Evolutionary conservation across 2,329 filamentous ascomycete species (phyloP), one percentile per base, ranked within the genome.

Genomic region (Alternaria sp.): DNA sequence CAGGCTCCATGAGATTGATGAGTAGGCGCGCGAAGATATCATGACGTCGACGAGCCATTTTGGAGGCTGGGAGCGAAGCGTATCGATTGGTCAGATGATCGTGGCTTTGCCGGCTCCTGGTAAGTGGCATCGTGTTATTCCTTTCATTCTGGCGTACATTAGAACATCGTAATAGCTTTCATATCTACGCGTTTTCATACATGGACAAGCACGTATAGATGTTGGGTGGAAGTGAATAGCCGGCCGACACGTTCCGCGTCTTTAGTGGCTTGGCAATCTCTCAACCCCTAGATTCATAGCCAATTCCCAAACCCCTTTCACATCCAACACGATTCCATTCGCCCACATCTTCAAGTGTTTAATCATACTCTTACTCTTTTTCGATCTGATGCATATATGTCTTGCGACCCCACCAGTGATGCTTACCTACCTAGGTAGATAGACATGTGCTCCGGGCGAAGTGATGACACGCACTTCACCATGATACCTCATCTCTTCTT

Each of bases 11-110:
- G 18, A 27, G 8, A 32, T 36, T 54, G 11, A 14, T 5, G 22
- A 32, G 11, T 38, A 20, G 45, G 41, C 11, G 44, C 14, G 43
- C 44, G 28, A 54, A 52, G 48, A 52, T 56, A 36, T 57, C 48
- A 60, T 60, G 50, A 55, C 27, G 20, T 38, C 32, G 36, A 38
- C 32, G 57, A 12, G 41, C 30, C 12, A 20, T 16, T 38, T 25
- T 34, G 46, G 11, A 34, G 20, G 30, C 46, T 14, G 46, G 20
- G 10, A 50, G 34, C 30, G 46, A 25, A 20, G 46, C 32, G 46
- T 36, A 16, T 27, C 20, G 32, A 22, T 50, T 38, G 14, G 30
- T 36, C 14, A 12, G 9, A 36, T 12, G 1, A 22, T 38, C 25
- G 4, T 28, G 43, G 16, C 16, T 22, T 27, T 50, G 30, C 30